Conservation (phyloP, 1,284 basidiomycete species). For the Trichosporon sp. region DNA sequence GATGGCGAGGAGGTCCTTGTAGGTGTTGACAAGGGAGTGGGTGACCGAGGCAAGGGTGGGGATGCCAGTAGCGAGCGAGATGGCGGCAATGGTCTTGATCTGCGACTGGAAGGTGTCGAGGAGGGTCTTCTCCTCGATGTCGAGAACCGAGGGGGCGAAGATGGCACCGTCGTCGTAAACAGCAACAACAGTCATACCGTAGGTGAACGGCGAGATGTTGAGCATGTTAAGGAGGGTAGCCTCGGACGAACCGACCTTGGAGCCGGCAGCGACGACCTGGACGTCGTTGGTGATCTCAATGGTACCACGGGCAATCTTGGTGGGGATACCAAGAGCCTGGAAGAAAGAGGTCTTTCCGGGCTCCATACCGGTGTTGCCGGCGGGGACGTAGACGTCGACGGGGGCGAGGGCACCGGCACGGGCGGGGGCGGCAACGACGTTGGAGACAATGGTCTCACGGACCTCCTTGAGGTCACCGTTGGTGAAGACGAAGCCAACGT, state of each 20-base stretch:
- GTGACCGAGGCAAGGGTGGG: conserved; percentile 89
- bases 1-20: conserved; percentile 95
- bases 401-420: conserved; percentile 96
- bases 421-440: conserved; percentile 97
- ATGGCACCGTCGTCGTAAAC: conserved; percentile 88
- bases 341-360: conserved; percentile 99
- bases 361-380: conserved; percentile 99
- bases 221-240: conserved; percentile 98
- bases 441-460: conserved; percentile 83
- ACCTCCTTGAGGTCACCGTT: conserved; percentile 86
- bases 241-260: conserved; percentile 93
- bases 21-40: conserved; percentile 95
- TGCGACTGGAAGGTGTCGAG: conserved; percentile 84
- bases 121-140: conserved; percentile 86
- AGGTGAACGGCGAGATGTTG: conserved; percentile 97
- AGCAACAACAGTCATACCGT: conserved; percentile 94
- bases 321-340: conserved; percentile 99
- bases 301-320: conserved; percentile 99
- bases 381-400: conserved; percentile 84
- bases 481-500: conserved; percentile 99
- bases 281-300: conserved; percentile 99
- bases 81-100: conserved; percentile 90
- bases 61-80: conserved; percentile 93
- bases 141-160: conserved; percentile 87
- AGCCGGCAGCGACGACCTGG: conserved; percentile 86